These are phyloP conservation scores for Xylaria sp. DNA, from an alignment of 2,329 filamentous ascomycete genomes.

Conservation along the genomic window DNA sequence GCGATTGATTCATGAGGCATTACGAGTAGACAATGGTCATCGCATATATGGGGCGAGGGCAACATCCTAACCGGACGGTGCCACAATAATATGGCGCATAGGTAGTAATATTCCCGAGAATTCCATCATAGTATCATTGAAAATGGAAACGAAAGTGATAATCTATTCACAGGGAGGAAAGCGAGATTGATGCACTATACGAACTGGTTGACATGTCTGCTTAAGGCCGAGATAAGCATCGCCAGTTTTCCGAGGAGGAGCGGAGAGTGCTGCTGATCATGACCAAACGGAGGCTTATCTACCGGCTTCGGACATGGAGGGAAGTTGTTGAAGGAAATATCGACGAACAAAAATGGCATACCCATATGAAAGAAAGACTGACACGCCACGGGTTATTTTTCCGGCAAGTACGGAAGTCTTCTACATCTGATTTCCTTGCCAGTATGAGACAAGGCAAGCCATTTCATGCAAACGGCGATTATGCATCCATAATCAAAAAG, in stretches of 20 bases:
- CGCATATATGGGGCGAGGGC: no score
- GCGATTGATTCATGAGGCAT: no score
- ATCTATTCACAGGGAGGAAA: not conserved
- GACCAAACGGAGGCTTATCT: constrained; percentile 10
- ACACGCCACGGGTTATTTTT: no score
- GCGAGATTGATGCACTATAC: not conserved
- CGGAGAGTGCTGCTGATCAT: constrained; percentile 12
- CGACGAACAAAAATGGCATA: not conserved
- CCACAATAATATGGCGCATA: no score
- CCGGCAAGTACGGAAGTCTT: not conserved
- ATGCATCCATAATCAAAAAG: not conserved
- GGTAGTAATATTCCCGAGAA: no score
- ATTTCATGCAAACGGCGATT: not conserved
- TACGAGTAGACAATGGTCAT: no score
- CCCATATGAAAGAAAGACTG: no score
- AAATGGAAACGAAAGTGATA: not conserved
- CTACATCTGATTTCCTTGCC: not conserved
- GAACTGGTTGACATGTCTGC: not conserved
- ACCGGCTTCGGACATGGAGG: constrained; percentile 7
- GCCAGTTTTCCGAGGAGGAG: not conserved
- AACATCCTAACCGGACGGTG: no score
- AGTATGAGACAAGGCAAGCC: not conserved
- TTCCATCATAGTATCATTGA: no score
- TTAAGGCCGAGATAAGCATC: not conserved
- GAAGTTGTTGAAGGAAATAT: not conserved